These are phyloP conservation scores for Suillus variegatus DNA, from an alignment of 768 basidiomycete species.

Conservation along the genomic window DNA sequence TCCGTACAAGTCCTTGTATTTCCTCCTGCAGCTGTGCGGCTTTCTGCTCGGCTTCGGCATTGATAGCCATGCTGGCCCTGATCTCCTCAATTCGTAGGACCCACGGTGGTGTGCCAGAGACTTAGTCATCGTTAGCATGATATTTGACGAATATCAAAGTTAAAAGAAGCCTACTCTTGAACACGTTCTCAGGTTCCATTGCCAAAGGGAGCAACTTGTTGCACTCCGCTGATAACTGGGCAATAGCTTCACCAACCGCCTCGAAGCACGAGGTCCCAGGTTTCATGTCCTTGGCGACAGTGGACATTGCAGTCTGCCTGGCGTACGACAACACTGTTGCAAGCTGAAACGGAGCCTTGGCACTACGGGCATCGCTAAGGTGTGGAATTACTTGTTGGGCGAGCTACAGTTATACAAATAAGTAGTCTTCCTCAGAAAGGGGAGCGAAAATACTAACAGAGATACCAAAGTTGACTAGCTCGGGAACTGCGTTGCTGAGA, in stretches of 20 bases:
- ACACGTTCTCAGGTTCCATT: conserved; percentile 73
- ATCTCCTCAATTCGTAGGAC: conserved; percentile 78
- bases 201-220: conserved; percentile 68
- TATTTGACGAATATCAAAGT: background rate
- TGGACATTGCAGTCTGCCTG: conserved; percentile 71
- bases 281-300: conserved; percentile 65
- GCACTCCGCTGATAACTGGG: conserved; percentile 70
- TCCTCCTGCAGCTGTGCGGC: conserved; percentile 86
- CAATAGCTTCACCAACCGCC: conserved; percentile 67
- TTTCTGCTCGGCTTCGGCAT: conserved; percentile 90
- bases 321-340: conserved; percentile 69
- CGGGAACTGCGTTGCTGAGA: conserved; percentile 71
- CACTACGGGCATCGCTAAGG: conserved; percentile 73
- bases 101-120: conserved; percentile 84
- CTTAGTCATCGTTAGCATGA: conserved; percentile 36
- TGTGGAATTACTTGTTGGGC: conserved; percentile 90
- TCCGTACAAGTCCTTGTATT: conserved; percentile 83
- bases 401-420: conserved; percentile 49
- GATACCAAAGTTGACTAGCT: conserved; percentile 89
- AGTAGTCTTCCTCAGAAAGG: background rate
- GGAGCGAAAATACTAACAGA: conserved; percentile 50
- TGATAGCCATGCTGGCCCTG: conserved; percentile 79
- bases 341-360: conserved; percentile 80
- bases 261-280: conserved; percentile 77
- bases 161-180: conserved; percentile 60